Base-by-base conservation (phyloP, 768 basidiomycete species). In the Gymnopilus dilepis region DNA sequence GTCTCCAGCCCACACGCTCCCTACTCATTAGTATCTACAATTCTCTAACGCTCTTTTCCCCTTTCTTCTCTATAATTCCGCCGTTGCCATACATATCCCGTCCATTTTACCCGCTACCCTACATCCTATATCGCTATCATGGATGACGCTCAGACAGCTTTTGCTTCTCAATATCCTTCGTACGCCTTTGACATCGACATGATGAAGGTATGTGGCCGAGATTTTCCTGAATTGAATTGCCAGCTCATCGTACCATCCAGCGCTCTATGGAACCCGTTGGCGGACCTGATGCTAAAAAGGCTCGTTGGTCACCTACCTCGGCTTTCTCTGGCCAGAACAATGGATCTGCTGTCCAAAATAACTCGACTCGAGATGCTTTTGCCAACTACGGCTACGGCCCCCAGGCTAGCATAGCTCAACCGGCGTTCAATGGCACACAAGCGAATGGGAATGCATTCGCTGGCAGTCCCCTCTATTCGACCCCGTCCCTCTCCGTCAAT, bases 361-460 rank as follows among this genome's bases (percentile, higher is more conserved):
- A 70, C 68, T 78, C 82, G 56, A 74, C 82, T 59, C 84, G 87
- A 50, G 89, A 92, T 72, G 84, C 87, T 22, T 94, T 91, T 72
- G 90, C 91, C 61, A 94, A 93, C 81, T 94, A 94, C 69, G 92
- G 92, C 64, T 94, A 94, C 69, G 91, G 91, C 21, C 87, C 89
- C 17, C 87, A 90, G 67, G 87, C 89, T 31, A 84, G 76, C 73
- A 84, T 87, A 62, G 73, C 81, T 54, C 89, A 89, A 67, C 77
- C 79, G 42, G 79, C 79, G 19, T 88, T 83, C 73, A 80, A 70
- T 68, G 79, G 74, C 72, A 82, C 82, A 28, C 77, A 82, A 42
- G 75, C 83, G 12, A 71, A 77, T 73, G 66, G 79, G 66, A 71
- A 68, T 43, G 78, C 71, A 59, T 88, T 87, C 72, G 70, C 78